phyloP scores from a whole-genome alignment of 2,329 filamentous ascomycete genomes.

The Alternaria sp. region DNA sequence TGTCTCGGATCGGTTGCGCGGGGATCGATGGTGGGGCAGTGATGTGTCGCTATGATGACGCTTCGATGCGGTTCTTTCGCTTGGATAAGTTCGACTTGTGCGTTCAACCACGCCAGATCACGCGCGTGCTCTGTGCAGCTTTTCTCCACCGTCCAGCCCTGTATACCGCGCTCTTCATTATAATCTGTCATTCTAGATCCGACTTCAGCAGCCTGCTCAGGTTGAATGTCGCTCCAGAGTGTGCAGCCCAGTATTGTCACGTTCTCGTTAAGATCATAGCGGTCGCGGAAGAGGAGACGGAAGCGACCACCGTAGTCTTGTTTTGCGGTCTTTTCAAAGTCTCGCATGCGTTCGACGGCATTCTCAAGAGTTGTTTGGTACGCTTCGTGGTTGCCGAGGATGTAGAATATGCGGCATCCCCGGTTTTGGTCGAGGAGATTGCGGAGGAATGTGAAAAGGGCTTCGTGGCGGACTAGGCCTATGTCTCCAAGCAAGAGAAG shows the following conservation, averaged over 20 bases:
- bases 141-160: not conserved
- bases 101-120: not conserved
- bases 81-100: not conserved
- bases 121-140: not conserved
- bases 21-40: not conserved
- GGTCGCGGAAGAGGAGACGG: not conserved
- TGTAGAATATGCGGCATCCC: not conserved
- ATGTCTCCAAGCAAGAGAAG: not conserved
- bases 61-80: not conserved
- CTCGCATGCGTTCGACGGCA: not conserved
- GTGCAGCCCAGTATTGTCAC: not conserved
- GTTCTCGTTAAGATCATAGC: not conserved
- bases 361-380: not conserved
- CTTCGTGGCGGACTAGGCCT: not conserved
- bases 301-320: not conserved
- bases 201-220: not conserved
- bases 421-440: not conserved
- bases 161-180: not conserved
- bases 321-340: no score
- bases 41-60: not conserved
- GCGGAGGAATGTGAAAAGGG: not conserved
- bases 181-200: not conserved
- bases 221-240: not conserved
- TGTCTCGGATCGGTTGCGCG: not conserved
- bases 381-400: not conserved